phyloP scores from a whole-genome alignment of 768 basidiomycete genomes.

The Lactarius psammicola region DNA sequence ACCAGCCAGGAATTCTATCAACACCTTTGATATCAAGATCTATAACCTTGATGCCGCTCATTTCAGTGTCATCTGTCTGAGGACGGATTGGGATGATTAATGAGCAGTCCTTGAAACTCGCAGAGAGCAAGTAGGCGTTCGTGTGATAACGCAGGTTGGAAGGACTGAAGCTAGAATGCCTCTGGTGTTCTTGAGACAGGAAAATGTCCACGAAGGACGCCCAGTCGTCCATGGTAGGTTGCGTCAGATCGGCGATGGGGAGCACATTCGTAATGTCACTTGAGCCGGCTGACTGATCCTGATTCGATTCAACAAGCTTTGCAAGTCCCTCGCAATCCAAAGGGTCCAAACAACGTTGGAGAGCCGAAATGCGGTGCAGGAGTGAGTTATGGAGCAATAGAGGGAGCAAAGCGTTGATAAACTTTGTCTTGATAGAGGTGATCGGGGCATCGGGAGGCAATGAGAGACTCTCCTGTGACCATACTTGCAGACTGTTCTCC shows the following conservation, averaged over 20 bases:
- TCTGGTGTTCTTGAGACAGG: constrained; percentile 37
- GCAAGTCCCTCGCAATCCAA: constrained; percentile 26
- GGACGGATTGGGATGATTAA: constrained; percentile 47
- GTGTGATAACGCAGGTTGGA: constrained; percentile 58
- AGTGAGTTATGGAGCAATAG: constrained; percentile 45
- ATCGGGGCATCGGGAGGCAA: constrained; percentile 7
- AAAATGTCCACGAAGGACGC: constrained; percentile 58
- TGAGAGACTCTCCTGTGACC: constrained; percentile 20
- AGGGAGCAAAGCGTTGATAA: constrained; percentile 50
- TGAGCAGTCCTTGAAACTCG: constrained; percentile 97
- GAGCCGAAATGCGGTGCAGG: constrained; percentile 10
- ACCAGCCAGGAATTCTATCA: constrained; percentile 65
- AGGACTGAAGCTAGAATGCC: constrained; percentile 42
- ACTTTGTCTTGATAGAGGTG: constrained; percentile 43
- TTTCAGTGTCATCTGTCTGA: constrained; percentile 35
- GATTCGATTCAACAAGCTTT: constrained; percentile 8
- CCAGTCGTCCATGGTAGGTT: constrained; percentile 69
- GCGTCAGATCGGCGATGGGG: constrained; percentile 28
- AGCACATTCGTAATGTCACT: neutral
- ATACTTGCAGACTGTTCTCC: constrained; percentile 10
- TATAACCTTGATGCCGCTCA: constrained; percentile 60
- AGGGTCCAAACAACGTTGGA: constrained; percentile 23
- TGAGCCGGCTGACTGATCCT: neutral
- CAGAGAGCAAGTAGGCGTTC: constrained; percentile 80
- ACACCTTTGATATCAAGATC: constrained; percentile 85